phyloP scores from a whole-genome alignment of 352 stramenopile genomes.

The Globisporangium irregulare region DNA sequence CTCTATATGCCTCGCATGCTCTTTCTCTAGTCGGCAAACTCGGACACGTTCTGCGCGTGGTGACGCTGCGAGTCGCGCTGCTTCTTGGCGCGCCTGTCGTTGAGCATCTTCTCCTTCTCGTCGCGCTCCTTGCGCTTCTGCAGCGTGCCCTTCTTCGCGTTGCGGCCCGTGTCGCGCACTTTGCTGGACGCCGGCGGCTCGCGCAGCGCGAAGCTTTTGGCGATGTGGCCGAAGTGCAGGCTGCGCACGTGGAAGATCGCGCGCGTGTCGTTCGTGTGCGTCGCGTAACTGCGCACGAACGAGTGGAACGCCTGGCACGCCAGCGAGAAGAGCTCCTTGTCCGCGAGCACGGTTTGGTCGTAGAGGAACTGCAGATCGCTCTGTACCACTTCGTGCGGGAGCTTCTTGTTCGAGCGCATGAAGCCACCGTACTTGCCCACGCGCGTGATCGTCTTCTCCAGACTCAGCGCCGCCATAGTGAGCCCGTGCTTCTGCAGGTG shows the following conservation, averaged over 20 bases:
- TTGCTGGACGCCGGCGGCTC: conserved; percentile 80
- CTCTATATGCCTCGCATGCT: background rate
- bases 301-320: conserved; percentile 90
- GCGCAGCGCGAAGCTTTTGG: conserved; percentile 90
- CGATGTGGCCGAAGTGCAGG: conserved; percentile 93
- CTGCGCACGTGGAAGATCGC: conserved; percentile 91
- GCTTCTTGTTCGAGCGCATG: conserved; percentile 69
- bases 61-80: conserved; percentile 56
- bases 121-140: conserved; percentile 82
- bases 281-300: conserved; percentile 92
- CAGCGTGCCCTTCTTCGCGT: conserved; percentile 76
- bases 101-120: conserved; percentile 56
- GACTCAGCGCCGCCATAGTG: conserved; percentile 75
- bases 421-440: conserved; percentile 60
- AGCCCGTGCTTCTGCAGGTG: conserved; percentile 88
- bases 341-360: conserved; percentile 74
- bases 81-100: conserved; percentile 61
- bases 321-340: conserved; percentile 82
- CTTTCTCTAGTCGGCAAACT: conserved; percentile 59
- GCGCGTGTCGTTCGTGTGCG: conserved; percentile 87
- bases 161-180: conserved; percentile 67
- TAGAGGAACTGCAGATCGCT: conserved; percentile 83
- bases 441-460: conserved; percentile 80
- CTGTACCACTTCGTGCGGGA: conserved; percentile 76
- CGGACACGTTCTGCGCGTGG: conserved; percentile 70